phyloP scores from a whole-genome alignment of 345 rosid genomes.

The Murraya koenigii region DNA sequence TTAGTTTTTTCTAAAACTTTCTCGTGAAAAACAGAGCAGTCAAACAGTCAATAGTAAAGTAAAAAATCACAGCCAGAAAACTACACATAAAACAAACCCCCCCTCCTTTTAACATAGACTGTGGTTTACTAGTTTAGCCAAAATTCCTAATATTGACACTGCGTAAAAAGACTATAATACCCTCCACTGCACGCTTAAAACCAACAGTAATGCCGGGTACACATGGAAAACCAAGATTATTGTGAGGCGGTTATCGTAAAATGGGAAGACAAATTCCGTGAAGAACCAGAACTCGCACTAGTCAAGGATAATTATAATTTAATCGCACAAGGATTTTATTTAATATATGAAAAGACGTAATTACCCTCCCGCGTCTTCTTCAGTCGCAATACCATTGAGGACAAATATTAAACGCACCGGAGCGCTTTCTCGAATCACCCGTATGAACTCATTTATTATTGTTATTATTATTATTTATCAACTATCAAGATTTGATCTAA shows the following conservation, averaged over 20 bases:
- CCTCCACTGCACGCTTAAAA: not conserved
- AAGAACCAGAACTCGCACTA: not conserved
- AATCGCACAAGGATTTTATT: not conserved
- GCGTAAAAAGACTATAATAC: not conserved
- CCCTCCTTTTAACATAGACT: not conserved
- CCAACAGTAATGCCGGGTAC: not conserved
- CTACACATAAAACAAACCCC: not conserved
- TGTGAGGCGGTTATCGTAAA: not conserved
- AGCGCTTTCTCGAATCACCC: not conserved
- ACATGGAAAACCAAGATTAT: not conserved
- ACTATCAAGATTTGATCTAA: not conserved
- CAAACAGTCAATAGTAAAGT: not conserved
- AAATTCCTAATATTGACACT: not conserved
- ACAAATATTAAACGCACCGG: not conserved
- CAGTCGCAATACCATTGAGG: not conserved
- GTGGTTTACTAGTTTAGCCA: not conserved
- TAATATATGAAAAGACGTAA: not conserved
- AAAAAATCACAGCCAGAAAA: not conserved
- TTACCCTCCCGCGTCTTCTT: not conserved
- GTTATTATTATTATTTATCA: not conserved
- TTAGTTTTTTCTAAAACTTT: not conserved
- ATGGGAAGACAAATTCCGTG: not conserved
- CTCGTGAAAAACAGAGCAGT: conserved; percentile 10
- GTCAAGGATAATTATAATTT: not conserved
- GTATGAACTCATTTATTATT: not conserved